Conservation (phyloP, 345 rosid species). For the Corchorus capsularis region DNA sequence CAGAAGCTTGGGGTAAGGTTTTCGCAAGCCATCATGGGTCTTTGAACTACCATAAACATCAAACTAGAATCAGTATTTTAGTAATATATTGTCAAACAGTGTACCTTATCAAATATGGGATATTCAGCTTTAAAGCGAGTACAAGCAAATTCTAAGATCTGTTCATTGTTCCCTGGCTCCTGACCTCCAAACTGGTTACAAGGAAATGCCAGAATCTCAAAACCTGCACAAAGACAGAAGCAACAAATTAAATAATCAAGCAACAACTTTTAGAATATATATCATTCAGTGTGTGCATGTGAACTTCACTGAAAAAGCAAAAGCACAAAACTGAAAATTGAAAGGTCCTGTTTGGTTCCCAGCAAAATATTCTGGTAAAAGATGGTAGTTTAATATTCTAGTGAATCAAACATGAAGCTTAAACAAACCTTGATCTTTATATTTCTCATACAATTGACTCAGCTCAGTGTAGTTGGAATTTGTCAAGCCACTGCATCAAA, state of each 20-base stretch:
- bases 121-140: slow-evolving; percentile 94
- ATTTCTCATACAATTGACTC: slow-evolving; percentile 69
- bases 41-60: not conserved
- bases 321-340: not conserved
- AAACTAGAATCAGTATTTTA: not conserved
- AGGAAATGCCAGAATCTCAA: slow-evolving; percentile 89
- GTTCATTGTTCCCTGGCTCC: slow-evolving; percentile 83
- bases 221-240: slow-evolving; percentile 39
- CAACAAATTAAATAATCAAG: not conserved
- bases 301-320: not conserved
- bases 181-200: slow-evolving; percentile 92
- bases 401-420: not conserved
- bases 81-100: not conserved
- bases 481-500: slow-evolving; percentile 78
- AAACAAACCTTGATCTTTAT: slow-evolving; percentile 76
- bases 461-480: slow-evolving; percentile 92
- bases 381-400: not conserved
- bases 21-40: not conserved
- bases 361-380: not conserved
- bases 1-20: not conserved
- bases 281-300: not conserved
- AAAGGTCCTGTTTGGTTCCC: not conserved
- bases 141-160: slow-evolving; percentile 75
- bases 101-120: slow-evolving; percentile 89
- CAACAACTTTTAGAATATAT: not conserved